Conservation (phyloP, 192 early-diverging fungal genomes). For the Coemansia sp. region DNA sequence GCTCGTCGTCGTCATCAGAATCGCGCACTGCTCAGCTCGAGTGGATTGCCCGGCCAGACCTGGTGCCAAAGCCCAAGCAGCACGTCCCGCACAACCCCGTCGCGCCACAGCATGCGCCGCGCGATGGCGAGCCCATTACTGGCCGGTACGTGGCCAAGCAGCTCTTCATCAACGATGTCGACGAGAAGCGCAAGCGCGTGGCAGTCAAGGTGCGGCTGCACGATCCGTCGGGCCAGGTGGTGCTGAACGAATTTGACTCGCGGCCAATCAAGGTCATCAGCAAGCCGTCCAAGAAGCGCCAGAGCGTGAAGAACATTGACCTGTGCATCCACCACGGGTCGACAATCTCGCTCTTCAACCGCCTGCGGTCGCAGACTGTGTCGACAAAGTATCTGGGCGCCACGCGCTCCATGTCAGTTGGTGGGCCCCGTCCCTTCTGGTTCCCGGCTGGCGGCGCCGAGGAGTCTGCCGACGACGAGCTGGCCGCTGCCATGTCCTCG, state of each 20-base stretch:
- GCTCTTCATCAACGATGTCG: constrained; percentile 80
- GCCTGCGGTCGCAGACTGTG: constrained; percentile 88
- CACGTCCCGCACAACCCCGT: constrained; percentile 32
- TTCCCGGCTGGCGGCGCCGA: constrained; percentile 31
- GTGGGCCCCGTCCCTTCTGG: constrained; percentile 53
- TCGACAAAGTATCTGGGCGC: constrained; percentile 80
- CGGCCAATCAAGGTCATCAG: constrained; percentile 83
- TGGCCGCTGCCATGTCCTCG: background rate
- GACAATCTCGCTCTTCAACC: constrained; percentile 81
- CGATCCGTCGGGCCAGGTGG: constrained; percentile 57
- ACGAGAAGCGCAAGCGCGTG: constrained; percentile 78
- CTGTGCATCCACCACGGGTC: constrained; percentile 74
- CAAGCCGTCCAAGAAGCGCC: constrained; percentile 90
- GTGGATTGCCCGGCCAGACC: constrained; percentile 46
- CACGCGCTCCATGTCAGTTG: constrained; percentile 45
- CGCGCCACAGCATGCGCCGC: constrained; percentile 22
- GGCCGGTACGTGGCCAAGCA: constrained; percentile 79
- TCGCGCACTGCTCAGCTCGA: constrained; percentile 37
- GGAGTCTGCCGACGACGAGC: background rate
- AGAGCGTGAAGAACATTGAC: constrained; percentile 77
- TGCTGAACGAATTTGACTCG: constrained; percentile 68
- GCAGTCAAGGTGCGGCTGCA: constrained; percentile 71
- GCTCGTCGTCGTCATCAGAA: constrained; percentile 7
- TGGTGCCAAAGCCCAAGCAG: constrained; percentile 44
- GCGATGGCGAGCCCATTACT: constrained; percentile 53